Percentiles rank a stretch among this genome's conserved stretches.
Conservation (phyloP, 331 rosid genomes). For the Ulmus americana region DNA sequence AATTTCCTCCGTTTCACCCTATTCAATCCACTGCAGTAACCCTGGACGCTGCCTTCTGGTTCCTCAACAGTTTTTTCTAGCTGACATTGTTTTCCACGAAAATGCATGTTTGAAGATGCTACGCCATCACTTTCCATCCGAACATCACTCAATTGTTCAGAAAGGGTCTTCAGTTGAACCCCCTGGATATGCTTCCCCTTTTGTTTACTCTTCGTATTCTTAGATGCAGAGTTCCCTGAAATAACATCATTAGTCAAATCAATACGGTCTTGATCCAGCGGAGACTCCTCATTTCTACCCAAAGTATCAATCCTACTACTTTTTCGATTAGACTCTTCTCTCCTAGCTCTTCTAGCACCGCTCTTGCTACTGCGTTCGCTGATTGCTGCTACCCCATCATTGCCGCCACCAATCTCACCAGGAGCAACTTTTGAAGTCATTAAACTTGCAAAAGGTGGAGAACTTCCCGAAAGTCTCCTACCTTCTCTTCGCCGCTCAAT, state of each 20-base stretch:
- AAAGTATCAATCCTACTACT: constrained; percentile 50
- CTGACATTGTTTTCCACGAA: constrained; percentile 45
- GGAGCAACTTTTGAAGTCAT: constrained; percentile 66
- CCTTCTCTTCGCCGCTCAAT: constrained; percentile 59
- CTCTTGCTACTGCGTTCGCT: constrained; percentile 59
- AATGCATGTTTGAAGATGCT: constrained; percentile 63
- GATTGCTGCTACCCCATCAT: constrained; percentile 36
- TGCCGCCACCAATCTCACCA: constrained; percentile 43
- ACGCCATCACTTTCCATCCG: constrained; percentile 74
- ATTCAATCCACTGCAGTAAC: constrained; percentile 49
- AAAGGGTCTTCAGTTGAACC: constrained; percentile 60
- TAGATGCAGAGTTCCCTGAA: constrained; percentile 62
- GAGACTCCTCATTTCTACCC: constrained; percentile 49
- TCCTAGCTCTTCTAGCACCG: constrained; percentile 60
- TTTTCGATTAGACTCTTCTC: constrained; percentile 67
- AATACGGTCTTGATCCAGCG: constrained; percentile 38
- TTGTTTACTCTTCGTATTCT: constrained; percentile 52
- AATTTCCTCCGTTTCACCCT: constrained; percentile 62
- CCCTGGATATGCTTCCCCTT: constrained; percentile 58
- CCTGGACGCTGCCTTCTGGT: constrained; percentile 49
- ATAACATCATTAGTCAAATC: constrained; percentile 43
- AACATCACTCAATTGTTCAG: constrained; percentile 62
- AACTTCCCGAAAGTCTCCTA: constrained; percentile 55
- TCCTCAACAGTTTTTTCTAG: constrained; percentile 50
- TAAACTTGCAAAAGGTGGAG: constrained; percentile 55